Conservation (phyloP, 441 rosid species). For the Codiaeum variegatum region DNA sequence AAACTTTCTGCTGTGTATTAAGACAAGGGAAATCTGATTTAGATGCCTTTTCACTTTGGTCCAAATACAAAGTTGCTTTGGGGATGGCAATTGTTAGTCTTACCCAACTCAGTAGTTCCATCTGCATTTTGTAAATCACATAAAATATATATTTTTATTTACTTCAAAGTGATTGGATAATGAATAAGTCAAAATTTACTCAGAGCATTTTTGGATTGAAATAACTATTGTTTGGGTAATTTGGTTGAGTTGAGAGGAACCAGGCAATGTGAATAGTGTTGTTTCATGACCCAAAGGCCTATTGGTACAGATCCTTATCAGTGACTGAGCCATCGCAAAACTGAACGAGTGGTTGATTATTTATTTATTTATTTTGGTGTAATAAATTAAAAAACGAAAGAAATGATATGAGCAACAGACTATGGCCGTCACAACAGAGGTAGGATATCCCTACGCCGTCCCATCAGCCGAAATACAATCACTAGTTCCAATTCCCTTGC, state of each 20-base stretch:
- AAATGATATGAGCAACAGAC: not conserved
- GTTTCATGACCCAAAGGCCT: not conserved
- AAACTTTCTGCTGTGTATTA: not conserved
- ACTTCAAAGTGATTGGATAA: too few relatives aligned
- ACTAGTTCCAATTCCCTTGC: too few relatives aligned
- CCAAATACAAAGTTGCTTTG: not conserved
- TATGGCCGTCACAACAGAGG: slow-evolving; percentile 18
- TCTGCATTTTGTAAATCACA: too few relatives aligned
- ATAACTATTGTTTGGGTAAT: too few relatives aligned
- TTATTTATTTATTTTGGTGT: not conserved
- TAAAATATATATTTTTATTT: too few relatives aligned
- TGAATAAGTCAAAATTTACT: too few relatives aligned
- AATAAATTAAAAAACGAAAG: not conserved
- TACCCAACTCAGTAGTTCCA: too few relatives aligned
- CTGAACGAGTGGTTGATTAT: not conserved
- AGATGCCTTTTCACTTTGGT: not conserved
- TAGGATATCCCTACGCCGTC: not conserved
- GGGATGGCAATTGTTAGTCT: not conserved
- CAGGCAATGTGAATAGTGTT: too few relatives aligned
- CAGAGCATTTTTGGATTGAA: too few relatives aligned
- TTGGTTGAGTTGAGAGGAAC: not conserved
- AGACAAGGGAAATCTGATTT: not conserved
- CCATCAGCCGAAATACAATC: not conserved
- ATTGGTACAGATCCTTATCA: not conserved
- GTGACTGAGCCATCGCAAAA: not conserved